Evolutionary conservation across 345 rosid species (phyloP), one percentile per base, ranked within the genome.

Genomic region (Noccaea bulbosa): DNA sequence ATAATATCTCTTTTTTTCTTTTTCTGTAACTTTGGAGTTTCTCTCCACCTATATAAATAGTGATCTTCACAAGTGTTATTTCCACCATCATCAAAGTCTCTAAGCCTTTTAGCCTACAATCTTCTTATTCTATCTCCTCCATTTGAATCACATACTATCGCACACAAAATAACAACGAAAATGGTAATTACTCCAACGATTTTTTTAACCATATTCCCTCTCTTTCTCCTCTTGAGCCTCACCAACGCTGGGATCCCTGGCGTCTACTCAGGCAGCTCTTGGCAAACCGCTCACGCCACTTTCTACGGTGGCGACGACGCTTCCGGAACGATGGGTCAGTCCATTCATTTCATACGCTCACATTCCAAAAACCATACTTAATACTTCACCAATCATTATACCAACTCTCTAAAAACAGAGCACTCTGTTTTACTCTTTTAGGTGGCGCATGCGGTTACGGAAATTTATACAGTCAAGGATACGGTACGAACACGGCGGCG

Each of bases 221-320:
- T 75, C 65, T 74, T 86, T 2, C 47, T 81, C 64, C 10, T 81
- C 53, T 35, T 66, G 10, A 48, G 43, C 22, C 43, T 66, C 14
- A 78, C 54, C 33, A 69, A 87, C n/a, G 91, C 91, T 0, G 86
- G 82, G 67, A 75, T 84, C 62, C 87, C 88, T 0, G 85, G 91
- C 2, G 87, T 69, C 63, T 90, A 81, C 81, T 11, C 70, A 1
- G 88, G 90, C 0, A 79, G 79, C n/a, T 37, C 70, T 3, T 93
- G 98, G 98, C 83, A 93, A 78, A 81, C 59, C 8, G 97, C 98
- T 27, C 97, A 90, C 47, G 98, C 98, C 67, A 91, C 98, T 43
- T 93, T 88, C 81, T 90, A 93, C 7, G 98, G 98, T 0, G 98
- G 97, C 22, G 80, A 61, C 4, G 97, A 93, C 52, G 97, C 97